Percentiles rank a stretch among this genome's conserved stretches.
Evolutionary conservation across 306 rosid genomes (phyloP).

Genomic region (Quercus robur): DNA sequence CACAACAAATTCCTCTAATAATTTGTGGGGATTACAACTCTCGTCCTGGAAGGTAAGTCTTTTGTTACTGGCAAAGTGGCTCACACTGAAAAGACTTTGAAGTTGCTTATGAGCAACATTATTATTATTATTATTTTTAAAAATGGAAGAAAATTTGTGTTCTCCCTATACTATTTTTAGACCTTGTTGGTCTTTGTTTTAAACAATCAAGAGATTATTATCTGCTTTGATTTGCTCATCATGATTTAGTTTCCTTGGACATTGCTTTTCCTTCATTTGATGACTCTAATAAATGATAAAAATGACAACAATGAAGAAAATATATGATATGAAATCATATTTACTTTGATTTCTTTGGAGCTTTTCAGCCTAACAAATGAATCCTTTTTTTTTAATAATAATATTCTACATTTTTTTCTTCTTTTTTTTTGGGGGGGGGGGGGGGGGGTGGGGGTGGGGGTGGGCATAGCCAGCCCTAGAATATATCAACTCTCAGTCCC

Average conservation of each 20-base stretch:
- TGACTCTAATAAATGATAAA: background rate
- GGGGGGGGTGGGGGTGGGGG: no score
- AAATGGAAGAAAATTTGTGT: background rate
- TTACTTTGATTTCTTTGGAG: background rate
- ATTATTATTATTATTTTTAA: no score
- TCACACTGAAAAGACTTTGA: background rate
- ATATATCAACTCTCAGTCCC: no score
- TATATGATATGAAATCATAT: background rate
- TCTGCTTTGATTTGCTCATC: background rate
- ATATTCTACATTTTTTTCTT: background rate
- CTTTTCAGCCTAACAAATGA: background rate
- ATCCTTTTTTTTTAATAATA: background rate
- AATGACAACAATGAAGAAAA: background rate
- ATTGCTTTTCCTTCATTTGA: background rate
- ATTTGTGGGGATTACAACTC: slow-evolving; percentile 34
- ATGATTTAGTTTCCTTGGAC: background rate
- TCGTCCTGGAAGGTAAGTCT: slow-evolving; percentile 22
- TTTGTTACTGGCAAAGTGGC: background rate
- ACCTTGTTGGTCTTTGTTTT: background rate
- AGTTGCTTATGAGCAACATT: background rate
- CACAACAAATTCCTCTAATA: slow-evolving; percentile 21
- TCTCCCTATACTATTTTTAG: background rate
- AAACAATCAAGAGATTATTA: background rate
- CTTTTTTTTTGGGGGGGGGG: background rate
- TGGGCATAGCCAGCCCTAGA: no score